phyloP scores from a whole-genome alignment of 805 yeast species.

The Starmerella bacillaris region DNA sequence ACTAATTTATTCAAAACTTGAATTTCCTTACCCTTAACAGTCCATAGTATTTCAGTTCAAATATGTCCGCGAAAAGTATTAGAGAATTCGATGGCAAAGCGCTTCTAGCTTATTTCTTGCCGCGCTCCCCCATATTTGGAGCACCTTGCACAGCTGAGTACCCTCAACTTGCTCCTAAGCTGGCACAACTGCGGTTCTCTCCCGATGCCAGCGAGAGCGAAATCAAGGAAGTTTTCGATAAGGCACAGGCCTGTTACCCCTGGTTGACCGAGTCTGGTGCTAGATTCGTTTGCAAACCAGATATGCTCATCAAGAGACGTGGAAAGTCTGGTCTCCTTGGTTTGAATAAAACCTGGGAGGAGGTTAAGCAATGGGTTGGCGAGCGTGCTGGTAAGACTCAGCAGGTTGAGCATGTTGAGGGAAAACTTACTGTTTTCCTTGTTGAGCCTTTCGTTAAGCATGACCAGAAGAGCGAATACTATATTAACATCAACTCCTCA shows the following conservation, averaged over 20 bases:
- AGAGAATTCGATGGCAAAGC: slow-evolving; percentile 33
- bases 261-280: slow-evolving; percentile 26
- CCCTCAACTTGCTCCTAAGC: slow-evolving; percentile 23
- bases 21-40: no score
- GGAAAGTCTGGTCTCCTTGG: slow-evolving; percentile 30
- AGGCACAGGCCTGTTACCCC: slow-evolving; percentile 26
- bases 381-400: slow-evolving; percentile 28
- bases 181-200: slow-evolving; percentile 24
- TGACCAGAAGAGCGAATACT: slow-evolving; percentile 30
- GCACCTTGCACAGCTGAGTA: slow-evolving; percentile 13
- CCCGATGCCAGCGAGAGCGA: slow-evolving; percentile 15
- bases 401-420: slow-evolving; percentile 27
- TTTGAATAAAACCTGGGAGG: slow-evolving; percentile 29
- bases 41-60: no score
- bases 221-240: slow-evolving; percentile 22
- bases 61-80: slow-evolving; percentile 30
- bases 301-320: slow-evolving; percentile 31
- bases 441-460: slow-evolving; percentile 34
- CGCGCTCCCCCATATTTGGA: slow-evolving; percentile 26
- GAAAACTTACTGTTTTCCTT: slow-evolving; percentile 26
- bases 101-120: slow-evolving; percentile 26
- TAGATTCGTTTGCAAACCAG: slow-evolving; percentile 31
- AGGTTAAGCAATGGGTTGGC: slow-evolving; percentile 28
- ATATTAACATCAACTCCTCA: slow-evolving; percentile 32
- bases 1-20: no score